A percentile compares a stretch with the other conserved stretches of the same genome.
Evolutionary conservation across 805 yeast genomes (phyloP).

Genomic region (Tetrapisispora arboricola): DNA sequence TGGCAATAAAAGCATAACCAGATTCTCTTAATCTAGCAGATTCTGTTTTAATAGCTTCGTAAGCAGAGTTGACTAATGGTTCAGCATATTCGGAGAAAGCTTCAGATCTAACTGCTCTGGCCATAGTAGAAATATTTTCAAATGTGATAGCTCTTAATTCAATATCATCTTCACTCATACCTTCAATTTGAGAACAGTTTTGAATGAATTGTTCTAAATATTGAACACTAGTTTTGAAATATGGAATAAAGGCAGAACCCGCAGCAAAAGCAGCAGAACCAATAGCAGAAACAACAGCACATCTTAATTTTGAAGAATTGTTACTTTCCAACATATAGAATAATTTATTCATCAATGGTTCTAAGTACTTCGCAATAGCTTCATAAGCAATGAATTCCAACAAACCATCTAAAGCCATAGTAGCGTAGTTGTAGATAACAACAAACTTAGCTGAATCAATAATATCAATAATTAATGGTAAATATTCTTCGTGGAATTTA

Average conservation of each 20-base stretch:
- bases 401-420: slow-evolving; percentile 82
- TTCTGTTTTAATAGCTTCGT: slow-evolving; percentile 63
- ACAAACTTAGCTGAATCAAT: slow-evolving; percentile 79
- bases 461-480: slow-evolving; percentile 78
- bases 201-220: slow-evolving; percentile 73
- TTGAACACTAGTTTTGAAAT: slow-evolving; percentile 70
- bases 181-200: slow-evolving; percentile 57
- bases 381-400: slow-evolving; percentile 86
- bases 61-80: slow-evolving; percentile 82
- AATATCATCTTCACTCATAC: slow-evolving; percentile 77
- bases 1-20: slow-evolving; percentile 85
- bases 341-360: slow-evolving; percentile 82
- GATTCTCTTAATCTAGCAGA: slow-evolving; percentile 86
- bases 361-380: slow-evolving; percentile 70
- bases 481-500: slow-evolving; percentile 66
- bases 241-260: slow-evolving; percentile 80
- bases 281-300: slow-evolving; percentile 85
- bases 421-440: slow-evolving; percentile 81
- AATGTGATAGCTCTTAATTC: slow-evolving; percentile 87
- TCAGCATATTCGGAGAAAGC: slow-evolving; percentile 77
- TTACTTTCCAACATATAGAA: slow-evolving; percentile 74
- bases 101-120: slow-evolving; percentile 91
- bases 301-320: slow-evolving; percentile 56
- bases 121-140: slow-evolving; percentile 90
- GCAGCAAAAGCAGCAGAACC: slow-evolving; percentile 96